These are phyloP conservation scores for Phialophora chinensis DNA, from an alignment of 2,329 filamentous ascomycete genomes.

Conservation along the genomic window DNA sequence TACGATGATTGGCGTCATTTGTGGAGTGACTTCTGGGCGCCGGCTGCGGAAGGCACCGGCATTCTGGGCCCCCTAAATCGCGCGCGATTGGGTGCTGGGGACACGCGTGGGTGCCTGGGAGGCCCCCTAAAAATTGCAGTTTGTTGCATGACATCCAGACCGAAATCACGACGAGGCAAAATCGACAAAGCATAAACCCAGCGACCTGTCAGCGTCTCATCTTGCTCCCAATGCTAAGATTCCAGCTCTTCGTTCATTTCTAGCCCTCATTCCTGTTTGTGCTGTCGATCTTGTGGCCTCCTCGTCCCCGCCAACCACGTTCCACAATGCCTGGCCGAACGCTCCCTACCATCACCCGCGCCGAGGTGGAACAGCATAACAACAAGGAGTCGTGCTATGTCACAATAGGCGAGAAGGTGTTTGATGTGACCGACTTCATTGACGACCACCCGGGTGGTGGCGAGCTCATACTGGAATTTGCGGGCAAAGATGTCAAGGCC, in stretches of 20 bases:
- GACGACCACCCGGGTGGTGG: slow-evolving; percentile 88
- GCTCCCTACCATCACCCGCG: slow-evolving; percentile 79
- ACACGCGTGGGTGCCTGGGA: slow-evolving; percentile 19
- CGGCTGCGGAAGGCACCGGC: slow-evolving; percentile 19
- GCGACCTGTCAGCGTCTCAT: background rate
- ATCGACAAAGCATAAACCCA: slow-evolving; percentile 10
- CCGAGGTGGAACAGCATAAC: slow-evolving; percentile 83
- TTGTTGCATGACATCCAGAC: slow-evolving; percentile 23
- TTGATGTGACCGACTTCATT: slow-evolving; percentile 91
- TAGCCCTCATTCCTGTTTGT: slow-evolving; percentile 2
- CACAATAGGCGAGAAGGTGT: slow-evolving; percentile 86
- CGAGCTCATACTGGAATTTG: slow-evolving; percentile 87
- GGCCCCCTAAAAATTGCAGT: background rate
- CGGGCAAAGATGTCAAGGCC: slow-evolving; percentile 79
- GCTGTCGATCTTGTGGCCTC: background rate
- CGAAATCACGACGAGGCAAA: slow-evolving; percentile 21
- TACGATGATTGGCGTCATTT: background rate
- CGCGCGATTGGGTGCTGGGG: slow-evolving; percentile 18
- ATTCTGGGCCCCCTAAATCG: background rate
- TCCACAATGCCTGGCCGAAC: slow-evolving; percentile 67
- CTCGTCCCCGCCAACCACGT: background rate
- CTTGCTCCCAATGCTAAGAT: slow-evolving; percentile 1
- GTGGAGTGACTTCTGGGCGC: slow-evolving; percentile 16
- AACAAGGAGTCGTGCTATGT: slow-evolving; percentile 87
- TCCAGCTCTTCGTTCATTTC: background rate